Evolutionary conservation across 1,139 yeast genomes (phyloP).

Genomic region (Sugiyamaella pinicola): DNA sequence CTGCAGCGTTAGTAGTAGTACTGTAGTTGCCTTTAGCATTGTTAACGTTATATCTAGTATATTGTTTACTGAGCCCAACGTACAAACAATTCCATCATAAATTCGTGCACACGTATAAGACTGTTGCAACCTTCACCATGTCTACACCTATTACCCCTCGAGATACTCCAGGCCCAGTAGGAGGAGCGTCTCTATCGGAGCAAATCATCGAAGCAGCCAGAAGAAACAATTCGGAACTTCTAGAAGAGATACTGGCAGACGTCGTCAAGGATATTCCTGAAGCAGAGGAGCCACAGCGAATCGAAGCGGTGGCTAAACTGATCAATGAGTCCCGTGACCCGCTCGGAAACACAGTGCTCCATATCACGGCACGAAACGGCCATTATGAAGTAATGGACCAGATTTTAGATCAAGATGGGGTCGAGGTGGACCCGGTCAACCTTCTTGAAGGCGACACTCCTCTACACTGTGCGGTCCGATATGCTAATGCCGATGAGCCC

Average conservation of each 20-base stretch:
- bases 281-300: slow-evolving; percentile 33
- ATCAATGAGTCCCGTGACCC: slow-evolving; percentile 76
- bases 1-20: too few species aligned
- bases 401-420: slow-evolving; percentile 84
- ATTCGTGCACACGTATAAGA: too few species aligned
- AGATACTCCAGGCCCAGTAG: slow-evolving; percentile 29
- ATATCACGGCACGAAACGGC: slow-evolving; percentile 78
- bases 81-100: too few species aligned
- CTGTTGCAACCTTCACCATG: slow-evolving; percentile 2
- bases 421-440: slow-evolving; percentile 82
- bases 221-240: slow-evolving; percentile 79
- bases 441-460: slow-evolving; percentile 82
- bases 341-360: slow-evolving; percentile 80
- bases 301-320: slow-evolving; percentile 51
- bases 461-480: slow-evolving; percentile 79
- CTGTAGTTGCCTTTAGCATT: too few species aligned
- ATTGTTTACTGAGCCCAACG: too few species aligned
- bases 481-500: slow-evolving; percentile 66
- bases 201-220: slow-evolving; percentile 86
- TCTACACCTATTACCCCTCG: slow-evolving; percentile 14
- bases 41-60: too few species aligned
- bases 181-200: slow-evolving; percentile 78
- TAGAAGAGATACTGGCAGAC: slow-evolving; percentile 54
- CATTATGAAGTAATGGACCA: slow-evolving; percentile 79
- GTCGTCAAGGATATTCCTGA: slow-evolving; percentile 36